Base-by-base conservation (phyloP, 2,329 filamentous ascomycete species). In the Penicillium expansum region DNA sequence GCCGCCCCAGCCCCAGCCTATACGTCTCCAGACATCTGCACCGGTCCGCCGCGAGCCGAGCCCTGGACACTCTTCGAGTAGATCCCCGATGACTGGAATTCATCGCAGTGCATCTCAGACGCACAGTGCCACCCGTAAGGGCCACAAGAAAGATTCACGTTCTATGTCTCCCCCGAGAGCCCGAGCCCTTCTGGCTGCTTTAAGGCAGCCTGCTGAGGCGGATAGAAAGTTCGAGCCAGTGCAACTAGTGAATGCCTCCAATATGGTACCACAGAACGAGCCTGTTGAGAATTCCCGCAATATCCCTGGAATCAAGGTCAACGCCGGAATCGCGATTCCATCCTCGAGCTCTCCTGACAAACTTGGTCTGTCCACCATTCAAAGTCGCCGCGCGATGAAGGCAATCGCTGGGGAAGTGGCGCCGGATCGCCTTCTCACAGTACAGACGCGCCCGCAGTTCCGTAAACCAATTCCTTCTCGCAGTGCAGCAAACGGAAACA, bases 1-100 rank as follows among this genome's bases (percentile, higher is more conserved):
- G 18, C 80, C 82, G 1, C 77, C 79, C 16, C 76, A 79, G 61
- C 77, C 84, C 44, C 68, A 77, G 55, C 67, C 76, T 24, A 69
- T 76, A 20, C 76, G 77, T 30, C 64, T 81, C 48, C 76, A 75
- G 45, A 81, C 79, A 9, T 78, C 79, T 29, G 74, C 76, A 14
- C 65, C 68, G n/a, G 58, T 65, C 20, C 62, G 65, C 48, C 69
- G 67, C 42, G 62, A 59, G 18, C 58, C 60, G 16, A 59, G 58
- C 11, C 67, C 69, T 2, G 59, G 58, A 27, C 66, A 66, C 53
- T 65, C 69, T 24, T 69, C 69, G 30, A 66, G 64, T 37, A 58
- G 64, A 20, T 69, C 69, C 14, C 70, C 72, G 1, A 57, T 65
- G n/a, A 55, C 62, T 29, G 58, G 61, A 9, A 61, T 69, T 11